Evolutionary conservation across 2,329 filamentous ascomycete species (phyloP), one percentile per base, ranked within the genome.

Genomic region (Neospermospora avenae): DNA sequence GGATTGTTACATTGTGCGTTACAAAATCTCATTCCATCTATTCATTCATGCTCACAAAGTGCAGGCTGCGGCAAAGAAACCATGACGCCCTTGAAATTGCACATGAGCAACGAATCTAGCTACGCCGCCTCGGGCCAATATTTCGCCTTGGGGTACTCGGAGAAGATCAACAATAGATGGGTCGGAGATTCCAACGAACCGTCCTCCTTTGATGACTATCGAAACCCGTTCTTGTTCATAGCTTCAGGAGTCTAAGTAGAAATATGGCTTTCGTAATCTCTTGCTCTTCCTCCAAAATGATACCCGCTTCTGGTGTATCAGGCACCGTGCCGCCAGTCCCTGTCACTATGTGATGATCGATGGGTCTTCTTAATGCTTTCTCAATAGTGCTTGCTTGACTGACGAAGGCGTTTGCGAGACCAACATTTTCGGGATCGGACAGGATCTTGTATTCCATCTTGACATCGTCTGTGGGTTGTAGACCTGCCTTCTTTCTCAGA

Each of bases 391-490:
- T 74, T 22, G 82, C 76, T 71, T 96, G 90, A 39, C 82, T 82
- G 65, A 84, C 79, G 71, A 96, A 91, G 2, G 87, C 86, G 57
- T 82, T 80, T 59, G 82, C 84, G 24, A 96, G 75, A 4, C 90
- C 91, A 61, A 93, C 81, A 46, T 84, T 82, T 2, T 95, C 89
- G 0, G 90, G 89, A 71, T 96, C 92, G 7, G 84, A 82, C 52
- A 96, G 77, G 4, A 98, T 85, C 60, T 81, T 82, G 77, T 96
- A 98, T 74, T 96, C 90, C 90, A 99, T 96, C 77, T 89, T 90
- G 64, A 99, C 87, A 71, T 98, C 95, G 71, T 99, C 95, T 0
- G 93, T 98, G 1, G 92, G 86, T 65, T 93, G 85, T 55, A 99
- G 80, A 0, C 91, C 91, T 7, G 93, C 93, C 79, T 95, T 95